Conservation (phyloP, 225 moss, liverwort and hornwort genomes). For the Marchantia paleacea region DNA sequence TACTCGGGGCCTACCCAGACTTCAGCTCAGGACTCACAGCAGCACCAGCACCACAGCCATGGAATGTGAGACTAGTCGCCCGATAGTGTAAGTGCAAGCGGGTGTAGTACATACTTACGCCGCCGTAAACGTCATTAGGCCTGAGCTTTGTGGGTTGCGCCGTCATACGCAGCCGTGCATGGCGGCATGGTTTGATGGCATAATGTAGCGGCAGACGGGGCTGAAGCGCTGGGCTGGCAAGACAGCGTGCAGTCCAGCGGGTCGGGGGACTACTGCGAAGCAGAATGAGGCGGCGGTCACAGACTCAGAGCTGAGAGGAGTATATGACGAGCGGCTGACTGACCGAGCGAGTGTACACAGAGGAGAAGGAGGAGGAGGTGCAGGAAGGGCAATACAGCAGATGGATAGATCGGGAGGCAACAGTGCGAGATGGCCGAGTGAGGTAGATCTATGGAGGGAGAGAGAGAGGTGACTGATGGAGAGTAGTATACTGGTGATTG, state of each 20-base stretch:
- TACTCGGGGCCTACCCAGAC: too few relatives aligned
- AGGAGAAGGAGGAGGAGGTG: too few relatives aligned
- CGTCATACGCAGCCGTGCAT: constrained; percentile 13
- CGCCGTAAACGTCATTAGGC: not conserved
- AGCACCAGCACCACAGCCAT: too few relatives aligned
- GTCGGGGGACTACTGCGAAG: too few relatives aligned
- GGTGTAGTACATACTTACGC: not conserved
- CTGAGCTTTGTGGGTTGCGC: not conserved
- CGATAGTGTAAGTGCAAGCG: not conserved
- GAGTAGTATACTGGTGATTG: constrained; percentile 3
- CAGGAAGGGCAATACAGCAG: too few relatives aligned
- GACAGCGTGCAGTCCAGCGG: too few relatives aligned
- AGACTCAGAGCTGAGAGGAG: too few relatives aligned
- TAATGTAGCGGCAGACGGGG: not conserved
- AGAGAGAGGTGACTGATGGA: not conserved
- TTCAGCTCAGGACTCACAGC: too few relatives aligned
- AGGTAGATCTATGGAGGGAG: not conserved
- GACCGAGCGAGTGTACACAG: too few relatives aligned
- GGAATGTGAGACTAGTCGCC: not conserved
- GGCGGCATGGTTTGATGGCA: not conserved
- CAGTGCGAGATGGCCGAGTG: not conserved
- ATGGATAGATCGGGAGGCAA: too few relatives aligned
- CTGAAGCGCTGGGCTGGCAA: not conserved
- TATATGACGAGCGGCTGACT: too few relatives aligned
- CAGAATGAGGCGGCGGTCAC: too few relatives aligned